phyloP scores from a whole-genome alignment of 257 asterid species.

The Fraxinus americana region DNA sequence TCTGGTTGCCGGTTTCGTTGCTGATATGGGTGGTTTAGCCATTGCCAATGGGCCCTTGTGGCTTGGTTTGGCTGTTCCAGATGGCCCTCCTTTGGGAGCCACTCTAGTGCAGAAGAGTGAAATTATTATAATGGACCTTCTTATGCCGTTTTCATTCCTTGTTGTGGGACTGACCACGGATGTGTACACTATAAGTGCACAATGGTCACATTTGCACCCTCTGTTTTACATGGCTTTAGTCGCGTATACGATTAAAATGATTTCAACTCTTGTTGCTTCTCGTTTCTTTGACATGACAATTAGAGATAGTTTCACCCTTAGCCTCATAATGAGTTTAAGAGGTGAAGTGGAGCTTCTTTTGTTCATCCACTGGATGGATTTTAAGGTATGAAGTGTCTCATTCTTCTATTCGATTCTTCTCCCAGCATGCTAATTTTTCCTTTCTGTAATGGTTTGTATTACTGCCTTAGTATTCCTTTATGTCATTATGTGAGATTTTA shows the following conservation, averaged over 20 bases:
- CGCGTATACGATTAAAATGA: slow-evolving; percentile 39
- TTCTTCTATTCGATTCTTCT: not conserved
- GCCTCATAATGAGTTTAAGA: slow-evolving; percentile 66
- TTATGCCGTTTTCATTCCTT: slow-evolving; percentile 68
- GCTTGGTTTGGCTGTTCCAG: slow-evolving; percentile 89
- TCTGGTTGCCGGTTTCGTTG: slow-evolving; percentile 48
- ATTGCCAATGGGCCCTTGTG: slow-evolving; percentile 77
- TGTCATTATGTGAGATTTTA: too few species aligned
- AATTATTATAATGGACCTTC: slow-evolving; percentile 50
- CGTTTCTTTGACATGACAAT: slow-evolving; percentile 44
- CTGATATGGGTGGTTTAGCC: slow-evolving; percentile 69
- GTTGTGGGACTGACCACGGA: slow-evolving; percentile 56
- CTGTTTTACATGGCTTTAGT: slow-evolving; percentile 45
- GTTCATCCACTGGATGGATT: slow-evolving; percentile 69
- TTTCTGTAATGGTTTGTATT: too few species aligned
- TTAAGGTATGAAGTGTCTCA: slow-evolving; percentile 40
- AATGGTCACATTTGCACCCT: slow-evolving; percentile 56
- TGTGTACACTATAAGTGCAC: slow-evolving; percentile 31
- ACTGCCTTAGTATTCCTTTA: too few species aligned
- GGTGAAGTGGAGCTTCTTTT: slow-evolving; percentile 77
- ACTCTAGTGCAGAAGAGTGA: slow-evolving; percentile 77
- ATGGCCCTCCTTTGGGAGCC: slow-evolving; percentile 88
- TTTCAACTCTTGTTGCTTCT: slow-evolving; percentile 38
- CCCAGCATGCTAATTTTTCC: too few species aligned
- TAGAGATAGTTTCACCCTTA: slow-evolving; percentile 70